Percentiles rank a stretch among this genome's conserved stretches.
phyloP scores from a whole-genome alignment of 805 yeast species.

The Metschnikowia henanensis region DNA sequence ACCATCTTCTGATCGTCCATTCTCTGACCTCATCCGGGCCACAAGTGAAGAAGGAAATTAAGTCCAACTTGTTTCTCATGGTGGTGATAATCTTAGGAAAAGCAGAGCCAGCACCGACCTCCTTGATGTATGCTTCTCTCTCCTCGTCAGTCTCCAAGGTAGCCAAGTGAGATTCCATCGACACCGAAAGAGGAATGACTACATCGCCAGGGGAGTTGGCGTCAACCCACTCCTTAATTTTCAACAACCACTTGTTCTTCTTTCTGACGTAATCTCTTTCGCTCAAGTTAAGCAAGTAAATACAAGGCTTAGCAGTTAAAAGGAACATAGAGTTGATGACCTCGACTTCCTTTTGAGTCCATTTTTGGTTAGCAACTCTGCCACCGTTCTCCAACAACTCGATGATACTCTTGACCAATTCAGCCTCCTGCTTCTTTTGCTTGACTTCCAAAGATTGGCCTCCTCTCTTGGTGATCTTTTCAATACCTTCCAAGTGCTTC shows the following conservation, averaged over 20 bases:
- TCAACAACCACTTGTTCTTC: constrained; percentile 81
- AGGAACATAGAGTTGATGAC: constrained; percentile 81
- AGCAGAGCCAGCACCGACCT: constrained; percentile 68
- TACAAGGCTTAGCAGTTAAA: constrained; percentile 93
- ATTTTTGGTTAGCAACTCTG: constrained; percentile 81
- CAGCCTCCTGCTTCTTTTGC: constrained; percentile 83
- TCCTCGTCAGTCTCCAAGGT: constrained; percentile 61
- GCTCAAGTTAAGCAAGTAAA: constrained; percentile 86
- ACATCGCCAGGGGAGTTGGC: constrained; percentile 79
- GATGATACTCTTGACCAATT: constrained; percentile 71
- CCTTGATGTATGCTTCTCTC: constrained; percentile 62
- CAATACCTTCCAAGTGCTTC: constrained; percentile 75
- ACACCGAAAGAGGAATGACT: constrained; percentile 91
- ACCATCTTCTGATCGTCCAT: constrained; percentile 80
- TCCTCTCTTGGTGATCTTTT: constrained; percentile 80
- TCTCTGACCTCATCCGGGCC: constrained; percentile 85
- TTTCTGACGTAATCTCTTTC: constrained; percentile 86
- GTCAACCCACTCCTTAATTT: constrained; percentile 90
- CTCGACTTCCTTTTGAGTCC: constrained; percentile 93
- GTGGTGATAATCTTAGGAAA: constrained; percentile 77
- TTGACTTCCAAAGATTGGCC: constrained; percentile 89
- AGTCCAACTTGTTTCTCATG: constrained; percentile 66
- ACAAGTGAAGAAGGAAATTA: constrained; percentile 85
- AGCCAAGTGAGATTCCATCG: constrained; percentile 72
- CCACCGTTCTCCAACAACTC: constrained; percentile 78